Percentiles rank a stretch among this genome's conserved stretches.
Evolutionary conservation across 495 filamentous ascomycete genomes (phyloP).

Genomic region (Opeltia flavorubescens): DNA sequence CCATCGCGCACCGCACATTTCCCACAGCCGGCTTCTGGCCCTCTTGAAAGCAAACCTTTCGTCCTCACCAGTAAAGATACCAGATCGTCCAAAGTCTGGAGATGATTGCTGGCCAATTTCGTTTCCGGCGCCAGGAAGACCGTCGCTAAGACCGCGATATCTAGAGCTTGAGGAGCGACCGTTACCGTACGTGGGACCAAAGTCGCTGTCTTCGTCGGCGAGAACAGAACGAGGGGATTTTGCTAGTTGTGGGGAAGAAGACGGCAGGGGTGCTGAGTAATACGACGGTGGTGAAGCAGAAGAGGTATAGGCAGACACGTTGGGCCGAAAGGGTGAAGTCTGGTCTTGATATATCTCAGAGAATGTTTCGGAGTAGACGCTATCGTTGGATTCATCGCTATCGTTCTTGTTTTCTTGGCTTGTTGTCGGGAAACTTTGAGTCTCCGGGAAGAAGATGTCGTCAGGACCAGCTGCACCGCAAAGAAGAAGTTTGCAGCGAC

Average conservation of each 20-base stretch:
- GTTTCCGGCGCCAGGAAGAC: constrained; percentile 12
- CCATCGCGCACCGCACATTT: constrained; percentile 49
- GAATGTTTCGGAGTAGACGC: constrained; percentile 51
- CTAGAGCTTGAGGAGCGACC: constrained; percentile 4
- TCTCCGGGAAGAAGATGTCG: constrained; percentile 55
- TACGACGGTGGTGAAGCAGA: constrained; percentile 18
- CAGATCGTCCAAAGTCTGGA: constrained; percentile 35
- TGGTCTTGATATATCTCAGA: constrained; percentile 58
- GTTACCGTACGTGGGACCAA: constrained; percentile 17
- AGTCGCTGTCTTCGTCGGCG: constrained; percentile 22
- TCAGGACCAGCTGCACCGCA: constrained; percentile 44
- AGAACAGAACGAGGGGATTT: constrained; percentile 14
- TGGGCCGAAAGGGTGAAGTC: constrained; percentile 55
- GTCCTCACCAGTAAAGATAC: constrained; percentile 55
- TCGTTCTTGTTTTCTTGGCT: constrained; percentile 1
- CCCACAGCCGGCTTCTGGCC: constrained; percentile 52
- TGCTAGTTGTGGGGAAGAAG: constrained; percentile 13
- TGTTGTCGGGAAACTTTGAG: not conserved
- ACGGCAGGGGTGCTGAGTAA: constrained; percentile 11
- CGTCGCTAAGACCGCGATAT: constrained; percentile 11
- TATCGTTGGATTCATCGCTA: constrained; percentile 24
- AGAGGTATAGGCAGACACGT: constrained; percentile 41
- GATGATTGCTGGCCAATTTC: constrained; percentile 11
- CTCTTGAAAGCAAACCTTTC: constrained; percentile 60
- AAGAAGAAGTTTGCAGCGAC: constrained; percentile 48